These are phyloP conservation scores for Aphanocladium album DNA, from an alignment of 2,329 filamentous ascomycete species.

Conservation along the genomic window DNA sequence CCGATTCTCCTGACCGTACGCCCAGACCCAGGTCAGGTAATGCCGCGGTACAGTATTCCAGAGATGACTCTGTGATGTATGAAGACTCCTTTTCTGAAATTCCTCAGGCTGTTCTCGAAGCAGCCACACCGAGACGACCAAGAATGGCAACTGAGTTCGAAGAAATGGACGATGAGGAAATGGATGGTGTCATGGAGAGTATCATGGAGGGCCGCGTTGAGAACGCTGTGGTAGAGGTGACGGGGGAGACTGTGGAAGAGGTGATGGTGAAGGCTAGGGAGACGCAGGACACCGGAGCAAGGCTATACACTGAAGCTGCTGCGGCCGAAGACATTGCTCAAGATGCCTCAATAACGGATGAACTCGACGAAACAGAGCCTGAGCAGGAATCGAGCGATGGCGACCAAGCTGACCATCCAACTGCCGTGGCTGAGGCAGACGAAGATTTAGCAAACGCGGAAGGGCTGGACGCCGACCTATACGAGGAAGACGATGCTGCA, in stretches of 20 bases:
- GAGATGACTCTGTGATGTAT: conserved; percentile 32
- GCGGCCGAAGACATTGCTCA: background rate
- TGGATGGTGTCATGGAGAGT: conserved; percentile 1
- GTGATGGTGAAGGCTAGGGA: too few relatives aligned
- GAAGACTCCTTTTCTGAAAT: conserved; percentile 57
- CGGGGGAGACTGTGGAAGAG: too few relatives aligned
- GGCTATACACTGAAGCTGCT: background rate
- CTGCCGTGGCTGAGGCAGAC: too few relatives aligned
- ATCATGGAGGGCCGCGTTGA: too few relatives aligned
- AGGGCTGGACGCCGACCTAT: background rate
- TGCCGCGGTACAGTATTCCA: background rate
- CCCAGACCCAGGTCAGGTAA: background rate
- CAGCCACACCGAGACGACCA: conserved; percentile 39
- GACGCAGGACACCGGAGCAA: too few relatives aligned
- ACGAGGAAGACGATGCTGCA: background rate
- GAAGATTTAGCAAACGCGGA: too few relatives aligned
- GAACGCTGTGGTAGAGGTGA: too few relatives aligned
- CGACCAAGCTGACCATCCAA: too few relatives aligned
- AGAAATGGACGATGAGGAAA: conserved; percentile 14
- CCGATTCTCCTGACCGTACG: conserved; percentile 6
- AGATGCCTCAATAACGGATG: background rate
- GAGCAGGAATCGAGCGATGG: too few relatives aligned
- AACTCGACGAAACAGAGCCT: background rate
- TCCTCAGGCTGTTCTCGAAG: conserved; percentile 44
- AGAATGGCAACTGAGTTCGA: conserved; percentile 1